Base-by-base conservation (phyloP, 148 eudicot species). In the Gaultheria prostrata region DNA sequence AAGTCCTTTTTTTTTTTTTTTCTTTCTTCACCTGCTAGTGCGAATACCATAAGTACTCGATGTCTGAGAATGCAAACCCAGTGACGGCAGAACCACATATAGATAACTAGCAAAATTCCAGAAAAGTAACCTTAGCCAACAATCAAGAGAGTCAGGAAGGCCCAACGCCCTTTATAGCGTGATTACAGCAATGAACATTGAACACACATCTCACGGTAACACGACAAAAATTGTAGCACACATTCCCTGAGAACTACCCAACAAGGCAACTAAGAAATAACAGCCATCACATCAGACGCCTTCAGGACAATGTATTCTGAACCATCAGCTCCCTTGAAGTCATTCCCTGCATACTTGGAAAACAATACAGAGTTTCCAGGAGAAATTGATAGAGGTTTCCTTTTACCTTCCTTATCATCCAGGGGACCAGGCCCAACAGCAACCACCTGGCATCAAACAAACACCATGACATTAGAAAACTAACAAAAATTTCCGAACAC, bases 301-400 rank as follows among this genome's bases (percentile, higher is more conserved):
- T 90, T 85, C 45, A 95, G 92, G 33, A 88, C 91, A 28, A 93
- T 93, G 85, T 93, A 95, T 9, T 93, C 87, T 3, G 97, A 90
- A 26, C 98, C 98, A 84, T 93, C 98, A 43, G 84, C 84, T 8
- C 95, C 95, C 91, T 95, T 91, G 88, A 93, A 95, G 76, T 95
- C 98, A 80, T 89, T 95, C 30, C 98, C 98, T 0, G 98, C 97
- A 70, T 91, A 95, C 84, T 95, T 95, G 21, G 98, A 91, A 89
- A 91, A 95, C 90, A 95, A 61, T 11, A 95, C 98, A 0, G 95
- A 91, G 89, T 91, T 90, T 28, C 98, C 98, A 8, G 93, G 49
- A 43, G 93, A 80, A 8, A 95, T 83, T 1, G 98, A 74, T 8
- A 93, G 72, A 0, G 94, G 89, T 70, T 90, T 89, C 67, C 98